Evolutionary conservation across 2,329 filamentous ascomycete species (phyloP), one percentile per base, ranked within the genome.

Genomic region (Trichoderma polysporum): DNA sequence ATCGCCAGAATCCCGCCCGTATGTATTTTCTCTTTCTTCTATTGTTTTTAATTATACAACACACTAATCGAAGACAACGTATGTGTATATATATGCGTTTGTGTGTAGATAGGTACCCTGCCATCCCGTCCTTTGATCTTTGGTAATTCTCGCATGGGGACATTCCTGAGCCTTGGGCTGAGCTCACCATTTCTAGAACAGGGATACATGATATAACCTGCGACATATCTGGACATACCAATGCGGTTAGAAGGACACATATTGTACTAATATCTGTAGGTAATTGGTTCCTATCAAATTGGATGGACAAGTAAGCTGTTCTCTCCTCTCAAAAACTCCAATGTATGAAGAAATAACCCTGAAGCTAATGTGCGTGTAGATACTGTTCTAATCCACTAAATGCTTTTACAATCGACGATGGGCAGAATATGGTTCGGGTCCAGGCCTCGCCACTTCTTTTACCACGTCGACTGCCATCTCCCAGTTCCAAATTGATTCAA

Each of bases 131-230:
- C 1, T 66, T 66, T 31, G 37, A 59, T 19, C 50, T 59, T 31
- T 66, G 63, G 63, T 25, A 54, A 25, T 66, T 66, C 37, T 39
- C 63, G 9, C 63, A 66, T 29, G 15, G 52, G 25, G 31, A 59
- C 15, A 56, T 66, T 45, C 63, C 63, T 17, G 13, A 47, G 12
- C 52, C 47, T 29, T 66, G 63, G 63, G 25, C 39, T 17, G 19
- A 19, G 5, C 39, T 66, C 12, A 15, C 25, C n/a, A 41, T 45
- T 27, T 22, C 19, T 45, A 6, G 56, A 9, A n/a, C n/a, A n/a
- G n/a, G n/a, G n/a, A n/a, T n/a, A n/a, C n/a, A n/a, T n/a, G 56
- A 59, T 12, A 4, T 10, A 47, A 59, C 56, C 9, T 59, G 56
- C 19, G 37, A 37, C 13, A 47, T 59, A 59, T 45, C 56, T 59